Base-by-base conservation (phyloP, 495 filamentous ascomycete species). In the Aspergillus homomorphus region DNA sequence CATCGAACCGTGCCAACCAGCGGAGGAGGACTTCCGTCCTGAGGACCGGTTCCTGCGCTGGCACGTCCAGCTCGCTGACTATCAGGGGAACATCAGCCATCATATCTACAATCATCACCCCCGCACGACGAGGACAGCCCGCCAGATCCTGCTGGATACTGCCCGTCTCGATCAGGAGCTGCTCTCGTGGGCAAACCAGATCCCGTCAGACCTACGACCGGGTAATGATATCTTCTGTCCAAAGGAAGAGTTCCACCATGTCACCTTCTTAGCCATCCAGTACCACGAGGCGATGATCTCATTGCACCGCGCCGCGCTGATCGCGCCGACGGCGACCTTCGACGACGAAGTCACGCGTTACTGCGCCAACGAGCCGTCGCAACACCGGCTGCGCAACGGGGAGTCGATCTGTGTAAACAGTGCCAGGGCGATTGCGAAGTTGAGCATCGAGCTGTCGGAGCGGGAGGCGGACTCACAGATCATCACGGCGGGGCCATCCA, bases 371-470 rank as follows among this genome's bases (percentile, higher is more conserved):
- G 60, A 58, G 7, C 51, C 55, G 8, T 62, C 56, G 5, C 45
- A 41, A 20, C 51, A 51, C 41, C 58, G 58, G 1, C 23, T 62
- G 18, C 21, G 45, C 1, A 28, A 56, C 15, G 60, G 60, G 9
- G 60, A 62, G 18, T 19, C 56, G 19, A 52, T 62, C 3, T 62
- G 60, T 30, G 53, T 56, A 0, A 63, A 56, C 26, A 63, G 61
- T 16, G 61, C 61, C 0, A 45, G 61, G 1, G 56, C 56, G 16
- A 63, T 63, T 33, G 61, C 61, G 8, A 63, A 56, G 21, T 20
- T 63, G 3, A 63, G 61, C 28, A 53, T 63, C 16, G 61, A 63
- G 42, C 38, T 63, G 1, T 43, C 33, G 0, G 61, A 59, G n/a
- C 23, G 43, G 0, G 48, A 26, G 5, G 22, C 53, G 0, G 52